Evolutionary conservation across 164 flowering plant genomes (phyloP).

Genomic region (Dillenia turbinata): DNA sequence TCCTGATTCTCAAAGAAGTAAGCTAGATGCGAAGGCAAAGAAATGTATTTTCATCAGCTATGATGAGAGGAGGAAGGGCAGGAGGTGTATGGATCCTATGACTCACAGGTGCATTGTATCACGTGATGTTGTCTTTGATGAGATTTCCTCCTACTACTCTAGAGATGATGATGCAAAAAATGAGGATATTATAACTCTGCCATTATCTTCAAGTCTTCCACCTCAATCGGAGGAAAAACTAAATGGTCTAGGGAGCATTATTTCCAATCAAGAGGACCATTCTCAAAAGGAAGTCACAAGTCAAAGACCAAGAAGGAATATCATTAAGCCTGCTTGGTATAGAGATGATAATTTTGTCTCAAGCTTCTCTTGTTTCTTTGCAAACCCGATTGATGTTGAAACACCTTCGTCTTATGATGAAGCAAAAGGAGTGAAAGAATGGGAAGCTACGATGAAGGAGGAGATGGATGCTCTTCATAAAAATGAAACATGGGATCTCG

Average conservation of each 20-base stretch:
- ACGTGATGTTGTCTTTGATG: not conserved
- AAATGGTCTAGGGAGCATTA: not conserved
- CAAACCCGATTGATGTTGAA: not conserved
- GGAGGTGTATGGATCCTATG: not conserved
- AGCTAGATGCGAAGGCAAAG: not conserved
- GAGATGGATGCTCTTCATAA: not conserved
- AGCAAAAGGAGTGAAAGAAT: not conserved
- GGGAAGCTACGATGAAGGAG: conserved; percentile 1
- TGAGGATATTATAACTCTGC: not conserved
- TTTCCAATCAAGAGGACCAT: not conserved
- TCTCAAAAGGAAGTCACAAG: not conserved
- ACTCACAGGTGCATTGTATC: not conserved
- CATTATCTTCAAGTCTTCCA: not conserved
- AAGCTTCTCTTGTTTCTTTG: not conserved
- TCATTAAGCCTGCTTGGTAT: not conserved
- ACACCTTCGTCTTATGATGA: not conserved
- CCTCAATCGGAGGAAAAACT: not conserved
- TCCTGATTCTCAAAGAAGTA: not conserved
- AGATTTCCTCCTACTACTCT: not conserved
- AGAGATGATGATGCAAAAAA: not conserved
- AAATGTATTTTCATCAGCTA: not conserved
- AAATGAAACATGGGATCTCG: not conserved
- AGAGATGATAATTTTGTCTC: not conserved
- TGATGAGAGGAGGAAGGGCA: not conserved
- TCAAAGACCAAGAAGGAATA: not conserved